phyloP scores from a whole-genome alignment of 1,284 basidiomycete species.

The Puccinia brachypodii region DNA sequence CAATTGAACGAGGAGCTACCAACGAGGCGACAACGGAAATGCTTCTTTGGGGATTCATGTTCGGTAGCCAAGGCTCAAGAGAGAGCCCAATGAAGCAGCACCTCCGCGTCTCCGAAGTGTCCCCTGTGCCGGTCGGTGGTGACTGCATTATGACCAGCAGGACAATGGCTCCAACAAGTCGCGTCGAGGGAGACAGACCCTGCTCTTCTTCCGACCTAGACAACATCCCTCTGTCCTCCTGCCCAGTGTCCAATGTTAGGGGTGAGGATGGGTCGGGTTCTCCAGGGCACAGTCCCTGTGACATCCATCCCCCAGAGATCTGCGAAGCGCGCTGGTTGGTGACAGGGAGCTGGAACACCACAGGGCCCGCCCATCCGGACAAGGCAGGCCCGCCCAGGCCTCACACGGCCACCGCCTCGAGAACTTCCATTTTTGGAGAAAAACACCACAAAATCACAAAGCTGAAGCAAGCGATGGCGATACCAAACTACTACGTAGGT shows the following conservation, averaged over 20 bases:
- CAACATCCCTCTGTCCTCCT: no score
- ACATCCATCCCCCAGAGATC: background rate
- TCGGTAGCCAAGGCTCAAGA: background rate
- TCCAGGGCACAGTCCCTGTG: background rate
- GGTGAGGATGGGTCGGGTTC: no score
- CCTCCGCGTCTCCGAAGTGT: no score
- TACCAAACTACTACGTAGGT: slow-evolving; percentile 20
- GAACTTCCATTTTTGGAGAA: no score
- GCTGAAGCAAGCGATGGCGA: slow-evolving; percentile 10
- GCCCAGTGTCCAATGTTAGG: no score
- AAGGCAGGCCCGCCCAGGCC: background rate
- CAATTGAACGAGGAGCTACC: background rate
- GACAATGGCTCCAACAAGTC: background rate
- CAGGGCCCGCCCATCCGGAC: background rate
- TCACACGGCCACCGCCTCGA: no score
- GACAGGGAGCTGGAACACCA: background rate
- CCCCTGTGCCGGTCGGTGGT: no score
- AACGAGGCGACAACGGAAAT: background rate
- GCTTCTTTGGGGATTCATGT: background rate
- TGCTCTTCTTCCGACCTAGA: no score
- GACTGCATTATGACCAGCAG: no score
- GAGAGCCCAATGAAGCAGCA: background rate
- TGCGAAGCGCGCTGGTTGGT: background rate
- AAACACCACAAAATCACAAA: no score
- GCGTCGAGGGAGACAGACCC: background rate